phyloP scores from a whole-genome alignment of 345 rosid genomes.

The Angophora floribunda region DNA sequence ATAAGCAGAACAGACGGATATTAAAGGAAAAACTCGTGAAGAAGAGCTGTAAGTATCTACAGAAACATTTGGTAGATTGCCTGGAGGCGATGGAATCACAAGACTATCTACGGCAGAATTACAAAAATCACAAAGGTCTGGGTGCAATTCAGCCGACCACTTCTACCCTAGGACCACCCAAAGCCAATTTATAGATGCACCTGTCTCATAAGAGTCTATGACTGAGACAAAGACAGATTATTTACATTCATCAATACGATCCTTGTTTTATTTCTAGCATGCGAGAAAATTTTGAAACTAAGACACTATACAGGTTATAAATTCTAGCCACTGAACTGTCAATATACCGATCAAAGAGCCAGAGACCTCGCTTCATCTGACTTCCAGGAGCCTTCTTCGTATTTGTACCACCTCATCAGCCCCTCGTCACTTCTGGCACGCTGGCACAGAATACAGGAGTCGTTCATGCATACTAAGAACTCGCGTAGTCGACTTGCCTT shows the following conservation, averaged over 20 bases:
- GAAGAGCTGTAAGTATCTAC: background rate
- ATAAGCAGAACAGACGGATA: background rate
- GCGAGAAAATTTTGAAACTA: background rate
- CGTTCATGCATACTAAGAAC: conserved; percentile 57
- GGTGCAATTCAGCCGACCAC: background rate
- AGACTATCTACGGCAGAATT: background rate
- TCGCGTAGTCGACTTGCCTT: conserved; percentile 44
- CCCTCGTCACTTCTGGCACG: conserved; percentile 64
- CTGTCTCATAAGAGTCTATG: background rate
- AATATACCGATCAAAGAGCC: conserved; percentile 16
- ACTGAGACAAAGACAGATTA: background rate
- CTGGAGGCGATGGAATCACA: background rate
- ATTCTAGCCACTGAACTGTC: background rate
- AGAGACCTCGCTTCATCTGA: conserved; percentile 58
- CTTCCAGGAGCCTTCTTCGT: conserved; percentile 80
- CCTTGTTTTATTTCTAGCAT: background rate
- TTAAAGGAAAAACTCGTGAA: background rate
- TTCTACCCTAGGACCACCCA: background rate
- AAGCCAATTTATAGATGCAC: background rate
- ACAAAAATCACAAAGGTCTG: background rate
- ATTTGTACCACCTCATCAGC: conserved; percentile 79
- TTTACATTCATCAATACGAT: background rate
- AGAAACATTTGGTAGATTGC: background rate
- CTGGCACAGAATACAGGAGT: conserved; percentile 62
- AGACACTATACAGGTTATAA: background rate